Percentiles rank a stretch among this genome's conserved stretches.
phyloP scores from a whole-genome alignment of 2,329 filamentous ascomycete species.

The Clonostachys rosea region DNA sequence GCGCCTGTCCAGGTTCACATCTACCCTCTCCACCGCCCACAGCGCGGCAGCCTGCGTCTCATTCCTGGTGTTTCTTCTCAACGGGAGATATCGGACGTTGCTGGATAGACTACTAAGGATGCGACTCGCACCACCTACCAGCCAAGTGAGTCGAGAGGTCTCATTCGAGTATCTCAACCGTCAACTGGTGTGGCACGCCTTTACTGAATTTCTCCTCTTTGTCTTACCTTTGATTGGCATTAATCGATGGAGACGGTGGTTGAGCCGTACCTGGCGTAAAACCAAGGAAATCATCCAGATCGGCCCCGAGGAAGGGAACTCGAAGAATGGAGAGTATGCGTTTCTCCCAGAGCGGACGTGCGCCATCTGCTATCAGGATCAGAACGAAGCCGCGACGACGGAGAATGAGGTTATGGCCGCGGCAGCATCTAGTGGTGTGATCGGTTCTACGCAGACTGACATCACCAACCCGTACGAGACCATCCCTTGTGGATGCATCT shows the following conservation, averaged over 20 bases:
- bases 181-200: constrained; percentile 98
- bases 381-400: constrained; percentile 66
- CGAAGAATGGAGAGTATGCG: constrained; percentile 63
- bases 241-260: constrained; percentile 84
- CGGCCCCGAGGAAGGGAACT: constrained; percentile 37
- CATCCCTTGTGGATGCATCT: constrained; percentile 83
- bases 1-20: constrained; percentile 65
- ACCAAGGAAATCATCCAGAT: constrained; percentile 61
- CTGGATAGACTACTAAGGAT: constrained; percentile 81
- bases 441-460: constrained; percentile 86
- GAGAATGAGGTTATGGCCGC: constrained; percentile 75
- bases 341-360: constrained; percentile 93
- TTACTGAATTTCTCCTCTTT: constrained; percentile 97
- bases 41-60: constrained; percentile 78
- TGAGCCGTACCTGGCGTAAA: constrained; percentile 81
- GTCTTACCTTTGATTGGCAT: constrained; percentile 95
- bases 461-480: constrained; percentile 96
- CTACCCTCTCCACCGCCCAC: constrained; percentile 66
- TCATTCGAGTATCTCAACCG: constrained; percentile 97
- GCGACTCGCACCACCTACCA: constrained; percentile 78
- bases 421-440: constrained; percentile 67
- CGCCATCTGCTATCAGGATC: constrained; percentile 93
- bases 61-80: constrained; percentile 86
- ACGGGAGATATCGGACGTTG: constrained; percentile 86
- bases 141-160: constrained; percentile 83